Base-by-base conservation (phyloP, 768 basidiomycete species). In the Leucogyrophana mollusca region DNA sequence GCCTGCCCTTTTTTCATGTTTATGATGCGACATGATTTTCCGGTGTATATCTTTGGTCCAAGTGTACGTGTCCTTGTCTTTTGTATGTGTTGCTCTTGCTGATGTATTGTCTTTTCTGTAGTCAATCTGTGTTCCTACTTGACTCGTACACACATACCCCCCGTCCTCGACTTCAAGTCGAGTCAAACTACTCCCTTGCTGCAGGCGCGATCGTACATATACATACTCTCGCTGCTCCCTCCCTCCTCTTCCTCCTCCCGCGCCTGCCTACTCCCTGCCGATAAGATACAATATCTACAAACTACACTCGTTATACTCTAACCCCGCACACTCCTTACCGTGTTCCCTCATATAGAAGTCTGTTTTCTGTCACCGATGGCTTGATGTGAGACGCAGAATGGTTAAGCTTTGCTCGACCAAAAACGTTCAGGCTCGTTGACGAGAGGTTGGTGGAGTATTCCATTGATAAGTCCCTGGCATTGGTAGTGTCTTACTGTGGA, bases 21-120 rank as follows among this genome's bases (percentile, higher is more conserved):
- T 53, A 65, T 65, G 63, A 42, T 65, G 65, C 60, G 63, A 58
- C 62, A 24, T 59, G 62, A 49, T 65, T 60, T 53, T 65, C 62
- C 52, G 57, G 40, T 56, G 54, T 65, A 45, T 51, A 56, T 36
- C 16, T 43, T 45, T 55, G 61, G 62, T 49, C 57, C 59, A 47
- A 38, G 59, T 52, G 62, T 64, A 41, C 14, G 62, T 55, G 13
- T 18, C 20, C 11, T 50, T 9, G 10, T 34, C 13, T n/a, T 4
- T 30, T 3, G 13, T 4, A 8, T 24, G 1, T 21, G n/a, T 24
- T 8, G 11, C 22, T 23, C 4, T 18, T 36, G 14, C 44, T 66
- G 47, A 66, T 20, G 35, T 3, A 7, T n/a, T 14, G 4, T 17
- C 4, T 46, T 3, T 35, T 8, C 10, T 37, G 20, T 34, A 64